Percentiles rank a stretch among this genome's conserved stretches.
phyloP scores from a whole-genome alignment of 306 rosid genomes.

The Casuarina equisetifolia region DNA sequence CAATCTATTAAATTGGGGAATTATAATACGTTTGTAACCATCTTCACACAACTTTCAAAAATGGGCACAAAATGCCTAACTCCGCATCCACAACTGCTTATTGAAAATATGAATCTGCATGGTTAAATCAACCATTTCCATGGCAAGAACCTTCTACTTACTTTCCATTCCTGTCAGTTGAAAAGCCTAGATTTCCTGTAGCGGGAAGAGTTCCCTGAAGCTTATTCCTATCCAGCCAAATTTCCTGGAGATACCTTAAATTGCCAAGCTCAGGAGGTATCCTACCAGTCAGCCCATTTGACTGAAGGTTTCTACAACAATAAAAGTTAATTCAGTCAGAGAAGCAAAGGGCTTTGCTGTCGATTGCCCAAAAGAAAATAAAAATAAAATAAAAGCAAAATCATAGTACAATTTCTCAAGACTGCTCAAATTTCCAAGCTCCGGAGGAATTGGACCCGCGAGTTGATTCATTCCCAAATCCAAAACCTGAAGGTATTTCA shows the following conservation, averaged over 20 bases:
- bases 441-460: conserved; percentile 82
- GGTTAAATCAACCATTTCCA: conserved; percentile 8
- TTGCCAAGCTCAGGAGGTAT: conserved; percentile 73
- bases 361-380: background rate
- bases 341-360: conserved; percentile 15
- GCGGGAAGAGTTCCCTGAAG: conserved; percentile 82
- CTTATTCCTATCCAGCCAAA: conserved; percentile 82
- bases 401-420: conserved; percentile 62
- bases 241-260: conserved; percentile 71
- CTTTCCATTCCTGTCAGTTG: conserved; percentile 52
- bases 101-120: background rate
- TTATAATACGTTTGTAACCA: background rate
- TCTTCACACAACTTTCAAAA: background rate
- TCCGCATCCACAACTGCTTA: background rate
- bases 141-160: conserved; percentile 50
- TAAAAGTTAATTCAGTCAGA: conserved; percentile 24
- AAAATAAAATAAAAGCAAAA: conserved; percentile 22
- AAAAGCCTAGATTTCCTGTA: conserved; percentile 30
- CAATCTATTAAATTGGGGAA: background rate
- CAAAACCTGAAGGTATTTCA: conserved; percentile 64
- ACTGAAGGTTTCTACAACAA: conserved; percentile 72
- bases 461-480: conserved; percentile 87
- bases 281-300: conserved; percentile 74
- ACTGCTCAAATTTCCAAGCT: conserved; percentile 65
- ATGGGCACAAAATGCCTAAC: background rate